phyloP scores from a whole-genome alignment of 139 green algal genomes.

The Marvania coccoides region DNA sequence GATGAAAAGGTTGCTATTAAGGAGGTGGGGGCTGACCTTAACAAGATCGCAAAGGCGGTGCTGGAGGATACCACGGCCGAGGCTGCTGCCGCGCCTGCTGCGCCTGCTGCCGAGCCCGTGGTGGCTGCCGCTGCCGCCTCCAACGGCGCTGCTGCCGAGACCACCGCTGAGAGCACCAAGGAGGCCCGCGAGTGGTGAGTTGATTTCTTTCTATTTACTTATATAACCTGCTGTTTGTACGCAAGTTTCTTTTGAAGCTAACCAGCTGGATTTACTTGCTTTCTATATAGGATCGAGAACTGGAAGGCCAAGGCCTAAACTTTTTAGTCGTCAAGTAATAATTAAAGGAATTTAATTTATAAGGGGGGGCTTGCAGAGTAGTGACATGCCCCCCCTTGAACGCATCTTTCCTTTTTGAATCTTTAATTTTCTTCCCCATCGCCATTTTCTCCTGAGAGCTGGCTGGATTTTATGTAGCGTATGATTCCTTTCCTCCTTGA shows the following conservation, averaged over 20 bases:
- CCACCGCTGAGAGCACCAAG: constrained; percentile 19
- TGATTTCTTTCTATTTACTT: too few species aligned
- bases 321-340: not conserved
- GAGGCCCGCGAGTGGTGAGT: constrained; percentile 19
- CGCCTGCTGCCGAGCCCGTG: not conserved
- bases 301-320: constrained; percentile 5
- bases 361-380: not conserved
- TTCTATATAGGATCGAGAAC: too few species aligned
- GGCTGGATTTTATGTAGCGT: too few species aligned
- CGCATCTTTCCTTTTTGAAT: not conserved
- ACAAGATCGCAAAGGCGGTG: constrained; percentile 25
- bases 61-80: constrained; percentile 20
- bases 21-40: constrained; percentile 28
- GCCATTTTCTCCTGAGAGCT: too few species aligned
- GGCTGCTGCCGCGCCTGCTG: not conserved
- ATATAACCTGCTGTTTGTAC: too few species aligned
- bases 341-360: not conserved
- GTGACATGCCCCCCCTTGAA: not conserved
- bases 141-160: not conserved
- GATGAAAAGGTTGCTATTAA: constrained; percentile 29
- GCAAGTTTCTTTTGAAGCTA: too few species aligned
- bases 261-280: too few species aligned
- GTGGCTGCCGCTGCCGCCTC: not conserved
- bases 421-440: not conserved
- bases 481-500: too few species aligned